A percentile compares a stretch with the other conserved stretches of the same genome.
These are phyloP conservation scores for Trichoderma sp. DNA, from an alignment of 2,329 filamentous ascomycete species.

Conservation along the genomic window DNA sequence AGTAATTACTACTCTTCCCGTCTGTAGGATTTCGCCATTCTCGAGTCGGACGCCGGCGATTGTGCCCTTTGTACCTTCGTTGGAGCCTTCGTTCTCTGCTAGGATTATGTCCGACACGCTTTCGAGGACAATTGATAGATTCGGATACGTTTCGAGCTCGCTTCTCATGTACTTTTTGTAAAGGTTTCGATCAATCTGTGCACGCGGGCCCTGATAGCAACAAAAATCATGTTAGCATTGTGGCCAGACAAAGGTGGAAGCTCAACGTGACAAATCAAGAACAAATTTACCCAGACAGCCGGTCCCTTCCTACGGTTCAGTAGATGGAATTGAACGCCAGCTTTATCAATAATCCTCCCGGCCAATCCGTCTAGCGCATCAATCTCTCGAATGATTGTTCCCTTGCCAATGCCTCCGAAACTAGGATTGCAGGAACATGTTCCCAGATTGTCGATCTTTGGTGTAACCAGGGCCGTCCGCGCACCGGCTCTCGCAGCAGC, in stretches of 20 bases:
- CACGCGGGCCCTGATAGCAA: slow-evolving; percentile 66
- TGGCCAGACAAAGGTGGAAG: not conserved
- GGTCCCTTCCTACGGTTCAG: slow-evolving; percentile 88
- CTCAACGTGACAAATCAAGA: too few species aligned
- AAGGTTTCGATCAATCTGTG: slow-evolving; percentile 87
- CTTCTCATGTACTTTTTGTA: slow-evolving; percentile 90
- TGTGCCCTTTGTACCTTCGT: slow-evolving; percentile 55
- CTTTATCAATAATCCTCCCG: slow-evolving; percentile 85
- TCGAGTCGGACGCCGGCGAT: slow-evolving; percentile 85
- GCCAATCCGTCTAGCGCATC: slow-evolving; percentile 91
- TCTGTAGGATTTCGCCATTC: slow-evolving; percentile 77
- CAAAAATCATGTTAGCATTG: not conserved
- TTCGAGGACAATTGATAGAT: slow-evolving; percentile 75
- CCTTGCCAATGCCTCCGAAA: slow-evolving; percentile 98
- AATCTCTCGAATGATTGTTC: slow-evolving; percentile 90
- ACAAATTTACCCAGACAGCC: slow-evolving; percentile 70
- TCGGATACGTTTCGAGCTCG: slow-evolving; percentile 74
- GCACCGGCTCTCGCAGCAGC: slow-evolving; percentile 87
- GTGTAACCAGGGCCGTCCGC: slow-evolving; percentile 84
- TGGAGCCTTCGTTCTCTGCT: slow-evolving; percentile 46
- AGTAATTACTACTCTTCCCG: slow-evolving; percentile 83
- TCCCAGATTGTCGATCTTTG: slow-evolving; percentile 81
- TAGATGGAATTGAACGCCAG: slow-evolving; percentile 89
- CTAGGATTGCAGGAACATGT: slow-evolving; percentile 97
- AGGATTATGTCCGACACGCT: slow-evolving; percentile 88